phyloP scores from a whole-genome alignment of 768 basidiomycete species.

The Tricholoma matsutake region DNA sequence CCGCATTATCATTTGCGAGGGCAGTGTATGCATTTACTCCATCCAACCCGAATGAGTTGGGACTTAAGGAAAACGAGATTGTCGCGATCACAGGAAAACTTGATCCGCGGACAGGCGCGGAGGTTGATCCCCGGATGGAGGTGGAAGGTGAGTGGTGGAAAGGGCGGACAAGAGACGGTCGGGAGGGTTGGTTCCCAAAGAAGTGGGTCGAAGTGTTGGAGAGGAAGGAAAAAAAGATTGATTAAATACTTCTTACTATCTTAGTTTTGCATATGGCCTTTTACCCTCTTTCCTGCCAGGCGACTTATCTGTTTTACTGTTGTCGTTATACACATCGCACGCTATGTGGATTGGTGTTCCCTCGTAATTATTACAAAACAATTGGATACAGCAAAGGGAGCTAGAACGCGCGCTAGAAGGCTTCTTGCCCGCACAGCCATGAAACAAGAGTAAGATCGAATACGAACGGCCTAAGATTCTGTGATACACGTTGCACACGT shows the following conservation, averaged over 20 bases:
- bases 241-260: conserved; percentile 2
- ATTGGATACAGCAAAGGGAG: too few relatives aligned
- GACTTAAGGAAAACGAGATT: conserved; percentile 85
- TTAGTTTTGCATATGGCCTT: neutral
- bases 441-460: neutral
- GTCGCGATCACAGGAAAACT: conserved; percentile 86
- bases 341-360: neutral
- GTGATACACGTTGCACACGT: neutral
- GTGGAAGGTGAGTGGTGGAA: conserved; percentile 89
- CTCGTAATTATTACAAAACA: too few relatives aligned
- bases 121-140: conserved; percentile 62
- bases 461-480: neutral
- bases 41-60: conserved; percentile 72
- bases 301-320: neutral
- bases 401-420: too few relatives aligned
- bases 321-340: neutral
- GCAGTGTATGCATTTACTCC: conserved; percentile 77
- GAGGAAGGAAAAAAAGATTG: conserved; percentile 29
- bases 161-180: conserved; percentile 87
- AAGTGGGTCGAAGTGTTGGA: conserved; percentile 81
- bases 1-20: conserved; percentile 78
- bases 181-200: conserved; percentile 92
- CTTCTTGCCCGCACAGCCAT: too few relatives aligned
- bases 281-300: neutral
- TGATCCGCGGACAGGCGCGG: conserved; percentile 63